A percentile compares a stretch with the other conserved stretches of the same genome.
Evolutionary conservation across 148 eudicot genomes (phyloP).

Genomic region (Chenopodium album): DNA sequence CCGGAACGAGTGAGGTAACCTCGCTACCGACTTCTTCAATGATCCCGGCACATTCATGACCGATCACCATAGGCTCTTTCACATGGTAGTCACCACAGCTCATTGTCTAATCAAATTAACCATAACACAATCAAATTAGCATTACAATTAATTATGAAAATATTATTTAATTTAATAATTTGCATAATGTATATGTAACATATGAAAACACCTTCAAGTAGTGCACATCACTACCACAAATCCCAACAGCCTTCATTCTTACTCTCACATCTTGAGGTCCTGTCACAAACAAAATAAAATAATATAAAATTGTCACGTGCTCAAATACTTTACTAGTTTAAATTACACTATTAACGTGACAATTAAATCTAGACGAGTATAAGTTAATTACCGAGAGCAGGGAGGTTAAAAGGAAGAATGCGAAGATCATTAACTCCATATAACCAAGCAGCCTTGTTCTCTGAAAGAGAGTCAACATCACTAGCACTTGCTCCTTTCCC

Average conservation of each 20-base stretch:
- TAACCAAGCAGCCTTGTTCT: conserved; percentile 96
- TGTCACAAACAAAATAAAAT: conserved; percentile 7
- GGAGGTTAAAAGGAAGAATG: conserved; percentile 69
- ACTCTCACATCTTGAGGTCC: conserved; percentile 83
- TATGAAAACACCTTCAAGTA: conserved; percentile 57
- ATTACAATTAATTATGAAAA: too few relatives aligned
- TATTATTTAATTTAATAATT: too few relatives aligned
- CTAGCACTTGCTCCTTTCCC: conserved; percentile 52
- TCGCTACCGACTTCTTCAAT: conserved; percentile 62
- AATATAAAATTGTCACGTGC: not conserved
- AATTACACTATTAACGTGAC: not conserved
- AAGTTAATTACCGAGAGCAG: conserved; percentile 57
- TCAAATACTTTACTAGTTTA: not conserved
- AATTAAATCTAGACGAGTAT: not conserved
- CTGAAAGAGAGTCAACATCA: conserved; percentile 32
- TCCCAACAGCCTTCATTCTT: conserved; percentile 90
- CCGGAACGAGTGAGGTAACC: conserved; percentile 39
- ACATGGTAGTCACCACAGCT: conserved; percentile 58
- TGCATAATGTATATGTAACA: not conserved
- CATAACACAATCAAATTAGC: too few relatives aligned
- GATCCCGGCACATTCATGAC: conserved; percentile 72
- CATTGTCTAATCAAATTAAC: conserved; percentile 31
- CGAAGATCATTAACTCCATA: conserved; percentile 61
- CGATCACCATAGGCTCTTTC: conserved; percentile 72
- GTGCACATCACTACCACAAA: conserved; percentile 94